Percentiles rank a stretch among this genome's conserved stretches.
phyloP scores from a whole-genome alignment of 2,329 filamentous ascomycete species.

The Thermoascus crustaceus region DNA sequence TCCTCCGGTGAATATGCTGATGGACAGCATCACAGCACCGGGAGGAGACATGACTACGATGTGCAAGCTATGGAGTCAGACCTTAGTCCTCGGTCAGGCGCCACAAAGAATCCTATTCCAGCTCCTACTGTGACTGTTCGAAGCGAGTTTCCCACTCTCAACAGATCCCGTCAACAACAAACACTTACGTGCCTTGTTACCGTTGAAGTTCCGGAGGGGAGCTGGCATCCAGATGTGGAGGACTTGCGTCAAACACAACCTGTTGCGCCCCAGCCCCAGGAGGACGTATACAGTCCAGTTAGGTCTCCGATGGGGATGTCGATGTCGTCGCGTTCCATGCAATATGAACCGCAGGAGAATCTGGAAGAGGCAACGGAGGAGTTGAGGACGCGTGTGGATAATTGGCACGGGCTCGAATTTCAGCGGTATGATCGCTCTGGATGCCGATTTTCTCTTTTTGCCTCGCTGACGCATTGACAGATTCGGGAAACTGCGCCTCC shows the following conservation, averaged over 20 bases:
- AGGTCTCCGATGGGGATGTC: constrained; percentile 31
- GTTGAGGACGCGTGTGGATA: constrained; percentile 80
- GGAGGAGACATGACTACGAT: constrained; percentile 84
- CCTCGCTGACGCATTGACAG: constrained; percentile 33
- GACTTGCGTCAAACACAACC: constrained; percentile 55
- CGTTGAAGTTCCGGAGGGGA: constrained; percentile 84
- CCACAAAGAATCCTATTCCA: constrained; percentile 78
- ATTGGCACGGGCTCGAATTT: constrained; percentile 96
- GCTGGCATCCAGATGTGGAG: constrained; percentile 79
- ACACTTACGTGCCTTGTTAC: constrained; percentile 90
- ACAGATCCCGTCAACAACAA: constrained; percentile 84
- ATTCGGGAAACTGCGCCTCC: constrained; percentile 85
- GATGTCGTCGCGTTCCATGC: constrained; percentile 50
- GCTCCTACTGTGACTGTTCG: constrained; percentile 86
- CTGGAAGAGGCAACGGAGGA: constrained; percentile 78
- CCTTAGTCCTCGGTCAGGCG: constrained; percentile 57
- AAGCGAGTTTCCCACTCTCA: constrained; percentile 94
- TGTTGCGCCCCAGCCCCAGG: constrained; percentile 39
- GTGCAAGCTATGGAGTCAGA: constrained; percentile 92
- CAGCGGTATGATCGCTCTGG: constrained; percentile 47
- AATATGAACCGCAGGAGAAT: constrained; percentile 67
- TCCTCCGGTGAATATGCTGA: constrained; percentile 77
- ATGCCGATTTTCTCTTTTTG: background rate
- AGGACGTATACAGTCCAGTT: constrained; percentile 48
- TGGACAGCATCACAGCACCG: constrained; percentile 56